Base-by-base conservation (phyloP, 2,329 filamentous ascomycete species). In the Monosporascus sp. region DNA sequence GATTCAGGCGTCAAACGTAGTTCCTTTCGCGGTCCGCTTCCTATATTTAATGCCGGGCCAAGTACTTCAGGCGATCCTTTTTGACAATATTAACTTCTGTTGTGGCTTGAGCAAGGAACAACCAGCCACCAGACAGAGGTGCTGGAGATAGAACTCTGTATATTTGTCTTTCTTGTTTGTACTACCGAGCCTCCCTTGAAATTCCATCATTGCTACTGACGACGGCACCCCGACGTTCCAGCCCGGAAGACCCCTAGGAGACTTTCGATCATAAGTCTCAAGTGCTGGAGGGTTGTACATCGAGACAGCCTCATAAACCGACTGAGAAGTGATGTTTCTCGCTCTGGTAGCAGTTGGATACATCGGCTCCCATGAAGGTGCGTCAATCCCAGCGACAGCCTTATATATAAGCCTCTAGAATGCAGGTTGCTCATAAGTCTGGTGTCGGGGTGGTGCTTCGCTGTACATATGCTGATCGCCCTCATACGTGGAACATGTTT, bases 181-280 rank as follows among this genome's bases (percentile, higher is more conserved):
- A 14, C 9, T 31, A 11, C 27, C 27, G 27, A 14, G 14, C 4
- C 3, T 31, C 27, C 27, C 27, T 31, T 14, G 27, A 31, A 5
- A 24, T 43, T 5, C 4, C 40, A 38, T 44, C 19, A 56, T 37
- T 54, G 49, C 45, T 63, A 60, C 41, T 48, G 53, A 9, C 19
- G 35, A 22, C 54, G 60, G 9, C 51, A 40, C 43, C 43, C 50
- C 17, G 24, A 54, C 31, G 35, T 40, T 51, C 14, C 48, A 48
- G 31, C 49, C 52, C 14, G 66, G 59, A 17, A 65, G 64, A 27
- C 62, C 64, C 45, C 64, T 67, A 14, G 72, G 71, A 58, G 70
- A 70, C 45, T 69, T 69, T 24, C 74, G 73, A 51, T 78, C 74
- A 49, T 79, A 78, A 56, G 76, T 74, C 52, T 76, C 73, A 50